Percentiles rank a stretch among this genome's conserved stretches.
Conservation (phyloP, 345 rosid genomes). For the Populus tremula region DNA sequence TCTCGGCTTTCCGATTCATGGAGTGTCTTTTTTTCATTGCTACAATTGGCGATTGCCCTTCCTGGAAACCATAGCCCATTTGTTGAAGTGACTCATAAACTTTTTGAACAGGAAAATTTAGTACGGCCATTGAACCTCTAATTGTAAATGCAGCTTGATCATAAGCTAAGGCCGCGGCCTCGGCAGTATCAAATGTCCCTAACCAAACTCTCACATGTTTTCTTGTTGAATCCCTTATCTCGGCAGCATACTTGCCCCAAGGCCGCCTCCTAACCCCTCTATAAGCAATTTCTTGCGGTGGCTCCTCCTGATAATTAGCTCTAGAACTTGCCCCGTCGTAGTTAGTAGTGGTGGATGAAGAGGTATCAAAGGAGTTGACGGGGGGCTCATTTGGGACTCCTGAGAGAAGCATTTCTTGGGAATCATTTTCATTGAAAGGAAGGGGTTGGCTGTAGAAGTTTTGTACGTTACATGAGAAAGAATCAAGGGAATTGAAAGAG, state of each 20-base stretch:
- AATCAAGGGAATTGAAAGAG: conserved; percentile 24
- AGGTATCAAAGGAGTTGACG: conserved; percentile 9
- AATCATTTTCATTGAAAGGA: conserved; percentile 60
- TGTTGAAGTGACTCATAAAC: conserved; percentile 45
- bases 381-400: conserved; percentile 41
- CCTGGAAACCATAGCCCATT: conserved; percentile 30
- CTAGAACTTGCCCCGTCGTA: conserved; percentile 35
- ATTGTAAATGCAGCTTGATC: conserved; percentile 69
- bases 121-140: conserved; percentile 49
- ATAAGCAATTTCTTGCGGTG: conserved; percentile 23
- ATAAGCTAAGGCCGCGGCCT: conserved; percentile 65
- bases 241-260: conserved; percentile 70
- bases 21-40: conserved; percentile 50
- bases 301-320: conserved; percentile 10
- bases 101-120: conserved; percentile 50
- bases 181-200: conserved; percentile 63
- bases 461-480: conserved; percentile 12
- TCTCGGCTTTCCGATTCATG: conserved; percentile 39
- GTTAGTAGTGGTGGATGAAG: neutral
- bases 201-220: conserved; percentile 62
- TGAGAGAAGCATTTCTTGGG: conserved; percentile 57
- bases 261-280: conserved; percentile 64
- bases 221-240: conserved; percentile 65
- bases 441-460: conserved; percentile 23
- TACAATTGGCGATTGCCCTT: conserved; percentile 50